A percentile compares a stretch with the other conserved stretches of the same genome.
Evolutionary conservation across 352 stramenopile genomes (phyloP).

Genomic region (Phytophthora quininea): DNA sequence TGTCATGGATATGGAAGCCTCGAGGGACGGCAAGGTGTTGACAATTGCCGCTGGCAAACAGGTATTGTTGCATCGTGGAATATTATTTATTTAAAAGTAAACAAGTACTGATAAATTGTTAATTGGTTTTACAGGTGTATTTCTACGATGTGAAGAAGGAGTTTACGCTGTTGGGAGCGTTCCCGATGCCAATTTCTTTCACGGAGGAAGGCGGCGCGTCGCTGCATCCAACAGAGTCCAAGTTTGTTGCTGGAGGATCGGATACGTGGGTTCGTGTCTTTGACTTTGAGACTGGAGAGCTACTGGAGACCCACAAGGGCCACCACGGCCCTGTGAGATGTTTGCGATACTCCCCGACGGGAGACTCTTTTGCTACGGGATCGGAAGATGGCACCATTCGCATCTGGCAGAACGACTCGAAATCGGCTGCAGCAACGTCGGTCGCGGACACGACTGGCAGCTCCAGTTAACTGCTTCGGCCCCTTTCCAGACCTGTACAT

Average conservation of each 20-base stretch:
- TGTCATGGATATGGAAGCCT: slow-evolving; percentile 88
- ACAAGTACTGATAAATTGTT: slow-evolving; percentile 5
- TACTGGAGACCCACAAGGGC: slow-evolving; percentile 97
- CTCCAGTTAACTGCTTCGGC: slow-evolving; percentile 23
- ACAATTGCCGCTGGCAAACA: slow-evolving; percentile 93
- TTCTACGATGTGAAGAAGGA: slow-evolving; percentile 91
- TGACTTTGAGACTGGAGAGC: slow-evolving; percentile 89
- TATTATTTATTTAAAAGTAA: not conserved
- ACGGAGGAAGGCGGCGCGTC: slow-evolving; percentile 91
- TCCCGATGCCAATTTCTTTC: slow-evolving; percentile 90
- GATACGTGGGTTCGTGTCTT: slow-evolving; percentile 98
- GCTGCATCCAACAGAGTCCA: slow-evolving; percentile 81
- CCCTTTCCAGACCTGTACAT: slow-evolving; percentile 6
- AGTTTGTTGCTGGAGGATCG: slow-evolving; percentile 92
- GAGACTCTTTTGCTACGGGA: slow-evolving; percentile 94
- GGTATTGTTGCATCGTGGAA: slow-evolving; percentile 24
- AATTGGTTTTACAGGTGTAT: slow-evolving; percentile 66
- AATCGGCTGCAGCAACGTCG: slow-evolving; percentile 66
- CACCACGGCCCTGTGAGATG: slow-evolving; percentile 98
- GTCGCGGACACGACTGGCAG: slow-evolving; percentile 47
- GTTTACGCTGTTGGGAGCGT: slow-evolving; percentile 74
- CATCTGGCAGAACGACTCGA: slow-evolving; percentile 92
- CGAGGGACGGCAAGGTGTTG: slow-evolving; percentile 68
- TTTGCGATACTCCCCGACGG: slow-evolving; percentile 94
- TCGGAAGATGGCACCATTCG: slow-evolving; percentile 98